Evolutionary conservation across 2,329 filamentous ascomycete genomes (phyloP), one percentile per base, ranked within the genome.

Genomic region (Colletotrichum karsti): DNA sequence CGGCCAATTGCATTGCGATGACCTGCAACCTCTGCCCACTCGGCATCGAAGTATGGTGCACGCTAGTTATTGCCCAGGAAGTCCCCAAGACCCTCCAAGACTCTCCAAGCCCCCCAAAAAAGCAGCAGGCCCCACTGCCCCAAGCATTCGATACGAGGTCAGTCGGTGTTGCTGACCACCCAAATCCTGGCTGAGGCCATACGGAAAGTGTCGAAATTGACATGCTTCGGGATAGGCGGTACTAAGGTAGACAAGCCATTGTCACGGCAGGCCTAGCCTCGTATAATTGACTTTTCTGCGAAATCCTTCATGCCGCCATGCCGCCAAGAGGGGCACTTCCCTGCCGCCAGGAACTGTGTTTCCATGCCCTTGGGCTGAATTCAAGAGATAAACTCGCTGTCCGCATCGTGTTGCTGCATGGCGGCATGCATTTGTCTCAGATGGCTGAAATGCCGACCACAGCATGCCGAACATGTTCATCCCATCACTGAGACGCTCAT

Each of bases 101-200:
- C 22, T 44, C 37, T 18, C 63, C 63, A 67, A 67, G 59, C 57
- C 42, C 35, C 58, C 42, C 33, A 51, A 53, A 63, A 28, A 39
- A 54, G 42, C 44, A 28, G 20, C 8, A 1, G 13, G 30, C 50
- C 24, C 59, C 64, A 63, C 64, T 7, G 24, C 13, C 33, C 44
- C 44, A 41, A 60, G 20, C 44, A 39, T 33, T 24, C 50, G 51
- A 67, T 67, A 67, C 64, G 64, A 67, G 64, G 59, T 67, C 33
- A 9, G 20, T 26, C 24, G 42, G 42, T 37, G 41, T 28, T 37
- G 56, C 56, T 39, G 20, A 59, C 56, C 26, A 28, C 30, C 37
- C 33, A 18, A 13, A 48, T 48, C 56, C 30, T 28, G 42, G 30
- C 22, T 39, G 42, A 59, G 22, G 56, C 56, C 42, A 37, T 59